Evolutionary conservation across 495 filamentous ascomycete genomes (phyloP).

Genomic region (Trichoderma erinaceum): DNA sequence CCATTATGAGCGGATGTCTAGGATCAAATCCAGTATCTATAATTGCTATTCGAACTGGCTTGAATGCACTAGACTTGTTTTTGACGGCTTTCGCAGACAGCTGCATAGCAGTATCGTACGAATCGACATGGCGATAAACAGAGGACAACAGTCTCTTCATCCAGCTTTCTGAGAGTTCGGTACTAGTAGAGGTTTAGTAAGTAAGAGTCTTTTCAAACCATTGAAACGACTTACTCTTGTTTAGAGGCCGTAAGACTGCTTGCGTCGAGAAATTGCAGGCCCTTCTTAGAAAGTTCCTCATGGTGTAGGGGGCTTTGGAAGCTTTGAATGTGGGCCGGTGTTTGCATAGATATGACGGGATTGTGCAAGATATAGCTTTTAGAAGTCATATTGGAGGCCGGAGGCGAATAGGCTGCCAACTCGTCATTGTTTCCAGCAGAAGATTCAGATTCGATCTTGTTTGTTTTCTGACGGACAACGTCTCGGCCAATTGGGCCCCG

Average conservation of each 20-base stretch:
- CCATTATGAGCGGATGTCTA: conserved; percentile 24
- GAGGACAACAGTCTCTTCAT: conserved; percentile 17
- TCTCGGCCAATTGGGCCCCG: conserved; percentile 28
- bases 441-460: conserved; percentile 17
- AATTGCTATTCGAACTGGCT: conserved; percentile 31
- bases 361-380: neutral
- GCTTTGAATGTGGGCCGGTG: neutral
- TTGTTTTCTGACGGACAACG: conserved; percentile 23
- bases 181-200: neutral
- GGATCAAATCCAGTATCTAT: conserved; percentile 30
- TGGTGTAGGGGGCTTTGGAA: neutral
- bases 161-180: neutral
- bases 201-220: conserved; percentile 13
- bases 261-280: conserved; percentile 28
- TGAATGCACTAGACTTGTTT: neutral
- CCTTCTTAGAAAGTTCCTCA: conserved; percentile 20
- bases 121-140: conserved; percentile 23
- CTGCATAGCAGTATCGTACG: conserved; percentile 18
- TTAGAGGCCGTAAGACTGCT: conserved; percentile 24
- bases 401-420: neutral
- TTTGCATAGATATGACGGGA: neutral
- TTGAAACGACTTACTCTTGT: conserved; percentile 26
- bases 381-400: neutral
- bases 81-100: neutral
- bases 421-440: conserved; percentile 17